Evolutionary conservation across 768 basidiomycete species (phyloP), one percentile per base, ranked within the genome.

Genomic region (Lactarius deliciosus): DNA sequence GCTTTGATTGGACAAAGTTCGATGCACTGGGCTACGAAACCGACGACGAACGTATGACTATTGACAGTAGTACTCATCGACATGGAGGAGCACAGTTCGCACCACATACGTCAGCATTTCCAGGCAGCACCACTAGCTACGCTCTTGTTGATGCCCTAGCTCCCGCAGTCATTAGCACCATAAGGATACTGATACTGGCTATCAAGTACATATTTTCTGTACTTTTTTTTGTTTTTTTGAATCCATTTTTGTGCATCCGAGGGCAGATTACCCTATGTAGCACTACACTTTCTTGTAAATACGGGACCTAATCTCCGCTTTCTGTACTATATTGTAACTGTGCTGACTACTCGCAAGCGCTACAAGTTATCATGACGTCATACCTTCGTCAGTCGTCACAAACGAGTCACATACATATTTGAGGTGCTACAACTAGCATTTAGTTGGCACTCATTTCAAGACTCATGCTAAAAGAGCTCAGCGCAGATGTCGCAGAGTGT

Each of bases 1-100:
- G 80, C 30, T 83, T 83, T 69, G 81, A 86, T 64, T 85, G 85
- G 83, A 73, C 71, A 30, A 69, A 76, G 41, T 83, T 85, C 64
- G 74, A 76, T 53, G 76, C 75, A 7, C 79, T 91, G 41, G 89
- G 88, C 16, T 81, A 79, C 25, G 89, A 84, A 65, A 87, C 83
- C 57, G 85, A 83, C 20, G 79, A 79, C 32, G 75, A 77, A 38
- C 53, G 62, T 64, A 68, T 69, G 45, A 36, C 60, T 20, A 65
- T 63, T 63, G 68, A 55, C 28, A 32, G 57, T 55, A 65, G 56
- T 4, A 58, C 68, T 40, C 57, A 25, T 25, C 50, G 60, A 34
- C 63, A 55, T 32, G 43, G 61, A 13, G 43, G 61, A 15, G 43
- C 58, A 63, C 73, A 68, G 36, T 72, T 67, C 54, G 58, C 54